A percentile compares a stretch with the other conserved stretches of the same genome.
phyloP scores from a whole-genome alignment of 2,329 filamentous ascomycete species.

The Calonectria pseudoreteaudii region DNA sequence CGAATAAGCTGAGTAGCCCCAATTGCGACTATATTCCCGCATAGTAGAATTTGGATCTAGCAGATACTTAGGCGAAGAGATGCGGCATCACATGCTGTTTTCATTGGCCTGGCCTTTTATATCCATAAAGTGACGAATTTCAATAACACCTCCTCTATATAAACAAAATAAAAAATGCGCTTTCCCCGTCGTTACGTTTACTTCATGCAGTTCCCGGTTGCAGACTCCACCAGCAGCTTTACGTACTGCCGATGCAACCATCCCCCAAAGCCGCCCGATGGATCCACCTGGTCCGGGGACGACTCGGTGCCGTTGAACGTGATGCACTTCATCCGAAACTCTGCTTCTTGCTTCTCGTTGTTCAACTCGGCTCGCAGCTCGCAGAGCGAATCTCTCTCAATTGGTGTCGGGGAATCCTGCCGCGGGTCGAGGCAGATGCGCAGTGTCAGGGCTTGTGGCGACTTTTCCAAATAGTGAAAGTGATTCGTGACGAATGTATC shows the following conservation, averaged over 20 bases:
- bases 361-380: slow-evolving; percentile 28
- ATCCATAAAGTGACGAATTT: background rate
- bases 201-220: slow-evolving; percentile 32
- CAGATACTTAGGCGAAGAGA: background rate
- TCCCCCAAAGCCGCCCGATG: slow-evolving; percentile 30
- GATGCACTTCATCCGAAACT: slow-evolving; percentile 21
- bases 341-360: background rate
- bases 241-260: slow-evolving; percentile 36
- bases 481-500: slow-evolving; percentile 38
- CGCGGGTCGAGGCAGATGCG: slow-evolving; percentile 30
- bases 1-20: background rate
- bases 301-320: slow-evolving; percentile 31
- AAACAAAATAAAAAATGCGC: background rate
- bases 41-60: background rate
- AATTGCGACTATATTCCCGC: background rate
- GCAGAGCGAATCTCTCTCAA: slow-evolving; percentile 27
- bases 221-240: slow-evolving; percentile 31
- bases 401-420: background rate
- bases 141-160: background rate
- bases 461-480: slow-evolving; percentile 30
- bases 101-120: background rate
- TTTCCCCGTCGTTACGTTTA: background rate
- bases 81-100: background rate
- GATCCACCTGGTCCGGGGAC: slow-evolving; percentile 27
- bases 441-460: slow-evolving; percentile 25